phyloP scores from a whole-genome alignment of 164 flowering plant genomes.

The Stephania japonica region DNA sequence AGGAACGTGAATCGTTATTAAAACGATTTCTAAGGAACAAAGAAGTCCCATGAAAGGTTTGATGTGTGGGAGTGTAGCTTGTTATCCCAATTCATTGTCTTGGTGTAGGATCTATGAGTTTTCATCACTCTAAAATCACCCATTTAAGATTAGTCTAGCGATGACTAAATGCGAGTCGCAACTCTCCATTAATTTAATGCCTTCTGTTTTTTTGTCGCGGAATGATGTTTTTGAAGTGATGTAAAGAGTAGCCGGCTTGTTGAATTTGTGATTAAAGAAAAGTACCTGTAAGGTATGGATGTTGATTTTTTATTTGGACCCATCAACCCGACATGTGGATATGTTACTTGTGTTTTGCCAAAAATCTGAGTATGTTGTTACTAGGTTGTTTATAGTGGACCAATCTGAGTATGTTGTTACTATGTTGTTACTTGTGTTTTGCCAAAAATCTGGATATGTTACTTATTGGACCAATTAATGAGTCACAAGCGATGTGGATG shows the following conservation, averaged over 20 bases:
- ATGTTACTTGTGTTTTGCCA: neutral
- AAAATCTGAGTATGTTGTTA: neutral
- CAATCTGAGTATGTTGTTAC: too few species aligned
- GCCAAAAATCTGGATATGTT: neutral
- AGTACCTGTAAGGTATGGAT: neutral
- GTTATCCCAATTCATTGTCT: too few species aligned
- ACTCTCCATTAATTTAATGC: neutral
- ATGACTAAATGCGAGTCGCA: neutral
- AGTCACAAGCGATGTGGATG: too few species aligned
- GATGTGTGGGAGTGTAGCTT: too few species aligned
- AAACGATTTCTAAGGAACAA: too few species aligned
- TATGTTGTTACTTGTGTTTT: neutral
- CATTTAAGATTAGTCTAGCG: neutral
- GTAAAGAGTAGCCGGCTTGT: neutral
- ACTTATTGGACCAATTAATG: too few species aligned
- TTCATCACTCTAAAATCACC: too few species aligned
- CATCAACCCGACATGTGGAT: neutral
- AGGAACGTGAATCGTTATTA: too few species aligned
- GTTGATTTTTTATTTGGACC: neutral
- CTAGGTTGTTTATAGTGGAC: too few species aligned
- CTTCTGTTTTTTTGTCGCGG: neutral
- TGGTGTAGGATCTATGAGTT: too few species aligned
- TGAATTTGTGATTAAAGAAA: neutral
- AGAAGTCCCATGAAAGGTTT: too few species aligned
- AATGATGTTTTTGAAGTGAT: neutral